Evolutionary conservation across 1,284 basidiomycete species (phyloP), one percentile per base, ranked within the genome.

Genomic region (Tremellales sp.): DNA sequence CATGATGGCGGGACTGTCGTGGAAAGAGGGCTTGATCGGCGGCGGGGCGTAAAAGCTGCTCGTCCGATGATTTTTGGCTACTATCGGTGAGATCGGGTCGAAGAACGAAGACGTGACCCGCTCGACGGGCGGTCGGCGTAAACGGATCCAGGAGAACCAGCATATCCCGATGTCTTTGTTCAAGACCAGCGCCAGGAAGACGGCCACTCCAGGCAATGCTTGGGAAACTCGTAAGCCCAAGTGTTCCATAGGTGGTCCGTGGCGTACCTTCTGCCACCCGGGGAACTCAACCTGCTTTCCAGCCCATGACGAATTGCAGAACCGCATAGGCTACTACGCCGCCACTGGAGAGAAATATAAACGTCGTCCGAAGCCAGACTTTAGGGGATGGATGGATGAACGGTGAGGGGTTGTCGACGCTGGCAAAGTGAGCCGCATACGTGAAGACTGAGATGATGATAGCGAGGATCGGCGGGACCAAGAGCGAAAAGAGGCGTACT

Each of bases 271-370:
- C 57, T 6, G 52, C 24, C 8, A 37, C 39, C 9, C 59, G 43
- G 0, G 49, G 49, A 43, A 47, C 54, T 57, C 59, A 61, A 6
- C 44, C 40, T 12, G 25, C 37, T 5, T 33, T 31, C 59, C 59
- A 61, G 2, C 51, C 54, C 18, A 39, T 39, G 1, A 54, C 31
- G 19, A 45, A 47, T 38, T 61, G 57, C 31, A 53, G 5, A 3
- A 53, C 40, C 12, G 57, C 7, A 32, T 57, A 61, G 2, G 33
- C 40, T 5, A 50, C 43, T 2, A 19, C 29, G 1, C n/a, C 37
- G 12, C 35, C 3, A 8, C 46, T 19, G 5, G 24, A 33, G 3
- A 47, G 3, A 8, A 48, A 21, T 13, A 53, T 26, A 18, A 42
- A 39, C 16, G 14, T n/a, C 5, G 37, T 27, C 6, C 33, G 34